These are phyloP conservation scores for Solanum chmielewskii DNA, from an alignment of 257 asterid genomes.

Conservation along the genomic window DNA sequence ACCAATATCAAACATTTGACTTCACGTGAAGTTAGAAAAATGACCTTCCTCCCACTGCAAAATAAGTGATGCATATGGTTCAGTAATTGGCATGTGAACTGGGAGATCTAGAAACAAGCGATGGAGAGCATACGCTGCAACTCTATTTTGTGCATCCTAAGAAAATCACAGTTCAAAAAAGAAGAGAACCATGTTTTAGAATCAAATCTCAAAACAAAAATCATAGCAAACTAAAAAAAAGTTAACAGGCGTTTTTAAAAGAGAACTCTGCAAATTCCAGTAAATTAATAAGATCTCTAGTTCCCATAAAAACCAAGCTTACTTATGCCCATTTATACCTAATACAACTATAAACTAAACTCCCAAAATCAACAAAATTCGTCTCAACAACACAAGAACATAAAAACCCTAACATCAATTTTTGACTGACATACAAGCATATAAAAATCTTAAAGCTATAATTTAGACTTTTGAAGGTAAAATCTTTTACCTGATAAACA, in stretches of 20 bases:
- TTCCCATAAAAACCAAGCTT: background rate
- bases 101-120: slow-evolving; percentile 81
- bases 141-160: slow-evolving; percentile 87
- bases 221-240: background rate
- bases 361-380: too few species aligned
- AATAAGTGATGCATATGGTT: slow-evolving; percentile 74
- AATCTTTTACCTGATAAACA: too few species aligned
- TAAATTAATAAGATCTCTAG: background rate
- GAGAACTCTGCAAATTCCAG: background rate
- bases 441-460: too few species aligned
- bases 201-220: background rate
- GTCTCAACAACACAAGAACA: too few species aligned
- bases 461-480: too few species aligned
- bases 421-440: too few species aligned
- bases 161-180: slow-evolving; percentile 4
- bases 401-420: too few species aligned
- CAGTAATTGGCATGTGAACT: slow-evolving; percentile 63
- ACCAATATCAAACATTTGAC: background rate
- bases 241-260: background rate
- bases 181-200: background rate
- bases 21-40: background rate
- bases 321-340: too few species aligned
- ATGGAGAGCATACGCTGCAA: slow-evolving; percentile 89
- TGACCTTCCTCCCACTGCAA: slow-evolving; percentile 81
- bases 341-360: too few species aligned